Evolutionary conservation across 106 monocot species (phyloP).

Genomic region (Dactylorhiza incarnata): DNA sequence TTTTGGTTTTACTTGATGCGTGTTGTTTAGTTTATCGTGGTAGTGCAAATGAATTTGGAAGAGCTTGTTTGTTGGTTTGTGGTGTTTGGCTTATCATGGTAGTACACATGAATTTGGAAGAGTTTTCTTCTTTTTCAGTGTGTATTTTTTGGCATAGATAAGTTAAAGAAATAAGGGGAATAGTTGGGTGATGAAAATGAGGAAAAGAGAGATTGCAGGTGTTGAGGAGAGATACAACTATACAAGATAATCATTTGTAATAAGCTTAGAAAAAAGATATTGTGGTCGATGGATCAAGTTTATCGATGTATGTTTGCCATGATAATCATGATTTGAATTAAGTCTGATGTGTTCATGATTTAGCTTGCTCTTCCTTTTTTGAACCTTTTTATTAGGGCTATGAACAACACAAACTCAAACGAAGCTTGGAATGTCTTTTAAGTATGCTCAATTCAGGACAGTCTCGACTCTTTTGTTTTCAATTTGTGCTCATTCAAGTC

Average conservation of each 20-base stretch:
- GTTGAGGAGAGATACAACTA: neutral
- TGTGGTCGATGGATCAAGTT: neutral
- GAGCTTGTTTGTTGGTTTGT: neutral
- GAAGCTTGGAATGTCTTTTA: neutral
- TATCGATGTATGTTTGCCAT: neutral
- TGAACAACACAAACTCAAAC: neutral
- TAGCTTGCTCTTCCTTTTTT: neutral
- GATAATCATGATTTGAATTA: neutral
- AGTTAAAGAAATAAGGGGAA: neutral
- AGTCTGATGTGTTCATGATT: neutral
- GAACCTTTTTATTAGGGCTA: neutral
- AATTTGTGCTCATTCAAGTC: too few species aligned
- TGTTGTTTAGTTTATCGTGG: neutral
- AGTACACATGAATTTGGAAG: neutral
- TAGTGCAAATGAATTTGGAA: neutral
- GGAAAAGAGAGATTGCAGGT: neutral
- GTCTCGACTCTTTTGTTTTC: too few species aligned
- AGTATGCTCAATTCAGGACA: too few species aligned
- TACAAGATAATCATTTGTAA: neutral
- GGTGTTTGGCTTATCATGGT: neutral
- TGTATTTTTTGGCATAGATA: neutral
- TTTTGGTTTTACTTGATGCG: neutral
- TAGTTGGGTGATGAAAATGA: neutral
- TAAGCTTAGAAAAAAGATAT: neutral
- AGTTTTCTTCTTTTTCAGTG: neutral